These are phyloP conservation scores for Fusarium praegraminearum DNA, from an alignment of 2,329 filamentous ascomycete genomes.

Conservation along the genomic window DNA sequence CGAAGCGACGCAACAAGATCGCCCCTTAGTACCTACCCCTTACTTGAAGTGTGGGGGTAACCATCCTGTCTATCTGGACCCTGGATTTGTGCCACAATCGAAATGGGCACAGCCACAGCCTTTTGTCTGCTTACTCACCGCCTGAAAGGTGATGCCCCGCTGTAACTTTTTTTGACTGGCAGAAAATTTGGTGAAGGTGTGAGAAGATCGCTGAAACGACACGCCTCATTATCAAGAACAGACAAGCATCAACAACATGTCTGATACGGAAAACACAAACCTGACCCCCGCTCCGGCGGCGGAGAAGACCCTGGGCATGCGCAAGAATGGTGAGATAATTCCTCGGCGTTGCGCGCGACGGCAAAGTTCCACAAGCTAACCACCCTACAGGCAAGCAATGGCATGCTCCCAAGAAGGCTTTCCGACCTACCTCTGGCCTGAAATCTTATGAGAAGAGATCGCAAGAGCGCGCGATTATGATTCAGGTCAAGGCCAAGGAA, in stretches of 20 bases:
- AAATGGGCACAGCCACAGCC: conserved; percentile 34
- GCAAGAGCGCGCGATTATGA: conserved; percentile 75
- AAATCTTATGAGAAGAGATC: conserved; percentile 83
- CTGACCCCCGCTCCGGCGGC: conserved; percentile 53
- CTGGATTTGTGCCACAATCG: conserved; percentile 42
- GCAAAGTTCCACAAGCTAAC: conserved; percentile 20
- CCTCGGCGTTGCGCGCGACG: neutral
- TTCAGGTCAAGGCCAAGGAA: conserved; percentile 90
- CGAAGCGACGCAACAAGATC: conserved; percentile 39
- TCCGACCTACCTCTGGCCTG: conserved; percentile 83
- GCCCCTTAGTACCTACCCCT: conserved; percentile 40
- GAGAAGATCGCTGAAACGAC: conserved; percentile 19
- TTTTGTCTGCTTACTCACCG: conserved; percentile 28
- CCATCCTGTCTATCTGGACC: conserved; percentile 41
- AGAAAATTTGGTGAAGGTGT: conserved; percentile 47
- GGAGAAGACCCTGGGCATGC: conserved; percentile 71
- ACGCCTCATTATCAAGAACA: conserved; percentile 15
- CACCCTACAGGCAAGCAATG: conserved; percentile 85
- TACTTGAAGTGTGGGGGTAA: conserved; percentile 38
- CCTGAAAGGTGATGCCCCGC: conserved; percentile 32
- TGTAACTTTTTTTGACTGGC: conserved; percentile 45
- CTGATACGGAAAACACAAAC: conserved; percentile 50
- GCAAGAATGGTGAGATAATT: conserved; percentile 77
- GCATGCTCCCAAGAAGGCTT: conserved; percentile 85
- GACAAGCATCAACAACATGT: conserved; percentile 56